A percentile compares a stretch with the other conserved stretches of the same genome.
Evolutionary conservation across 83 land plant species (phyloP).

Genomic region (Thuja plicata): DNA sequence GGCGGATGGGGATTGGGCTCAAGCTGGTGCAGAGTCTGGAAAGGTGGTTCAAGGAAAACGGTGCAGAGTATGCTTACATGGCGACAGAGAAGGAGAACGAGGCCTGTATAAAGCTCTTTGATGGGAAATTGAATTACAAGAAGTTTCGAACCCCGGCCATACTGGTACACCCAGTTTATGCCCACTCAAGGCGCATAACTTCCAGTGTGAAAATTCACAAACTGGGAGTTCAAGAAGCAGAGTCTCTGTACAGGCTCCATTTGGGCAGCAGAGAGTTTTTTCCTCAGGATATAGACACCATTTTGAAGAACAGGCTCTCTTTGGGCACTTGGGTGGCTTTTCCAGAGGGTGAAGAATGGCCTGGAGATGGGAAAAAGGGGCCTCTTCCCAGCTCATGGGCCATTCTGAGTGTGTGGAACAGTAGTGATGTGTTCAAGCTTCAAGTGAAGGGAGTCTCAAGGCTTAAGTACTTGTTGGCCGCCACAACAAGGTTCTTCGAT

Average conservation of each 20-base stretch:
- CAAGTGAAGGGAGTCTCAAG: conserved; percentile 51
- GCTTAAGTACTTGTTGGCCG: conserved; percentile 23
- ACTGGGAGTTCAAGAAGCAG: conserved; percentile 19
- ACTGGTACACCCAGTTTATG: conserved; percentile 85
- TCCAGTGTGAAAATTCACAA: conserved; percentile 32
- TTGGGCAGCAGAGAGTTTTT: conserved; percentile 51
- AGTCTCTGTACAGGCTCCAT: conserved; percentile 27
- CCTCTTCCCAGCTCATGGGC: conserved; percentile 21
- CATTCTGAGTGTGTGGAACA: conserved; percentile 46
- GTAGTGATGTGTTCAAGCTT: conserved; percentile 41
- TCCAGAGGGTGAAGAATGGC: conserved; percentile 3
- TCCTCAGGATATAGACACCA: conserved; percentile 50
- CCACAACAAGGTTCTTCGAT: conserved; percentile 53
- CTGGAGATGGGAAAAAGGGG: not conserved
- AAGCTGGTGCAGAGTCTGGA: conserved; percentile 64
- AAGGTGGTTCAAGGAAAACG: conserved; percentile 71
- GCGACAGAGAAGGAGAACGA: conserved; percentile 91
- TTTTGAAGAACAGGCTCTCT: conserved; percentile 37
- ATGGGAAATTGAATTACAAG: conserved; percentile 57
- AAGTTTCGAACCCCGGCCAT: conserved; percentile 84
- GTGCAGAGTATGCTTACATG: conserved; percentile 86
- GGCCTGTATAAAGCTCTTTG: conserved; percentile 79
- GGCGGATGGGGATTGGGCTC: conserved; percentile 84
- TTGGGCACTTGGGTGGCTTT: conserved; percentile 65
- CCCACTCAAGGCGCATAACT: conserved; percentile 47